Evolutionary conservation across 129 eudicot species (phyloP), one percentile per base, ranked within the genome.

Genomic region (Heracleum sosnowskyi): DNA sequence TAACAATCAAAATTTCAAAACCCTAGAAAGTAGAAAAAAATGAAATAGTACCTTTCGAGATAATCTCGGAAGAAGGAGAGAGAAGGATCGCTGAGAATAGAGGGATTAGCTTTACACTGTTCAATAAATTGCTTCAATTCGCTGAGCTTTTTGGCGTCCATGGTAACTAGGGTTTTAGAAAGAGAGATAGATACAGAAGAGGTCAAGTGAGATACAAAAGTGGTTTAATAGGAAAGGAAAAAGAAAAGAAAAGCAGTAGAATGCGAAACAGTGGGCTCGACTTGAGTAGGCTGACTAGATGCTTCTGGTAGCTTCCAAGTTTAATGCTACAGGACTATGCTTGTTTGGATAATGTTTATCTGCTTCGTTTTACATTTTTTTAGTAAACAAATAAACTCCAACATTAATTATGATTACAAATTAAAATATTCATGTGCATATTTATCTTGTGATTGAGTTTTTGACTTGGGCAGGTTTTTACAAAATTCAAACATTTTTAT

Each of bases 41-140:
- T 18, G 11, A 44, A 5, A 42, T 51, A 2, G 29, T 70, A 91
- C 98, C 96, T 94, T 85, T 91, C 93, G 78, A 95, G 82, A 76
- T 91, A 95, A 39, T 91, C 92, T 9, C 92, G 86, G 91, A 95
- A 95, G 89, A 95, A 95, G n/a, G 94, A 88, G 78, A 95, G 96
- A 0, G 96, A 90, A 63, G 99, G 97, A 79, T 95, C 92, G 63
- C 81, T 66, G 77, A 95, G 97, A 70, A 90, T 31, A 66, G 97
- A 88, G 0, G 99, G 99, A 71, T 92, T 82, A 42, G 92, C 74
- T 72, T 88, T 83, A 86, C 97, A 95, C 45, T 29, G 83, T 46
- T 85, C 84, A 68, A 95, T 73, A 81, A 95, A 95, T 24, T 78
- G 82, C 86, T 87, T 86, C 76, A 95, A 33, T 68, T 95, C 89